Conservation (phyloP, 768 basidiomycete species). For the Amanita muscaria region DNA sequence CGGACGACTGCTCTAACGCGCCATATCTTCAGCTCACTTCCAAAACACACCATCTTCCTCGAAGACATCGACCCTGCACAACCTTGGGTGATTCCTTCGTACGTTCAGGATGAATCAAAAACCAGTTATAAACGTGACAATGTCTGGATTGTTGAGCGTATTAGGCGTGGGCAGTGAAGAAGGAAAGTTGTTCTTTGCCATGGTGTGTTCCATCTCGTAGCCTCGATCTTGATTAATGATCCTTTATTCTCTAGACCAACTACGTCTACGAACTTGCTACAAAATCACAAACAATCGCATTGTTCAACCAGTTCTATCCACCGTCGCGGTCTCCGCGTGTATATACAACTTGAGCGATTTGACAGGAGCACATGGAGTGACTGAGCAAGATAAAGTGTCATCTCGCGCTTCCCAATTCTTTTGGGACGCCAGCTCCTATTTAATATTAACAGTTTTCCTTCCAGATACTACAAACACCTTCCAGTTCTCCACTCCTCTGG, state of each 20-base stretch:
- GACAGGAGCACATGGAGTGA: no score
- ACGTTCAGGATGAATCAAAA: slow-evolving; percentile 8
- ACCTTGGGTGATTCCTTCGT: slow-evolving; percentile 18
- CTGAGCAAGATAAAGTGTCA: no score
- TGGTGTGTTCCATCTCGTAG: slow-evolving; percentile 34
- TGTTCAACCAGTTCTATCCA: slow-evolving; percentile 46
- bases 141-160: slow-evolving; percentile 49
- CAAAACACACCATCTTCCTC: slow-evolving; percentile 45
- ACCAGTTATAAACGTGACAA: slow-evolving; percentile 30
- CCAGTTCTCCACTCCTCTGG: no score
- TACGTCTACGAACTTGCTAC: slow-evolving; percentile 44
- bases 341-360: no score
- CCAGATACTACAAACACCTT: no score
- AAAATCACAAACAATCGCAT: slow-evolving; percentile 32
- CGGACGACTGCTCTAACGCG: slow-evolving; percentile 38
- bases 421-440: no score
- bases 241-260: slow-evolving; percentile 32
- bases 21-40: slow-evolving; percentile 36
- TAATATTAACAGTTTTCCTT: no score
- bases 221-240: neutral
- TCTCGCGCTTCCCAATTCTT: no score
- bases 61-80: slow-evolving; percentile 60
- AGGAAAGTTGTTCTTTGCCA: slow-evolving; percentile 54
- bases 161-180: slow-evolving; percentile 53
- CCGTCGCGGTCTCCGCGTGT: no score